A percentile compares a stretch with the other conserved stretches of the same genome.
Conservation (phyloP, 495 filamentous ascomycete genomes). For the Glonium stellatum region DNA sequence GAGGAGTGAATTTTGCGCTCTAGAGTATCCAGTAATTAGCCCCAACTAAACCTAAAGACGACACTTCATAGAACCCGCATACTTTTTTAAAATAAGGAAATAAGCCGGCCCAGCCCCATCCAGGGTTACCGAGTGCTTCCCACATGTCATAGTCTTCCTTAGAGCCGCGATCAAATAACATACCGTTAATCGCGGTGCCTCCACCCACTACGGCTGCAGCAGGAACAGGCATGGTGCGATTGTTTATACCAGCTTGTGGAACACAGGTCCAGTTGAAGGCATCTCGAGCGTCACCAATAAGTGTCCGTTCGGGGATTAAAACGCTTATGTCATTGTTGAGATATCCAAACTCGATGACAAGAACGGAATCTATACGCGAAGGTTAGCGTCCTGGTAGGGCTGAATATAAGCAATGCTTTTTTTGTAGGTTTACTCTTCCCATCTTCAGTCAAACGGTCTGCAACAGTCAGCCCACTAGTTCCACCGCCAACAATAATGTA, state of each 20-base stretch:
- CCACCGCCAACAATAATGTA: constrained; percentile 25
- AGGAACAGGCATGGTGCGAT: neutral
- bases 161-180: constrained; percentile 24
- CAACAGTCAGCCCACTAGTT: constrained; percentile 20
- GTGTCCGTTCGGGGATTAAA: constrained; percentile 6
- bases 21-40: too few relatives aligned
- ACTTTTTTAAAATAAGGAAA: too few relatives aligned
- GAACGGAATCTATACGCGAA: constrained; percentile 8
- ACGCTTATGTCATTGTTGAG: constrained; percentile 10
- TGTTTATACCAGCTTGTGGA: constrained; percentile 6
- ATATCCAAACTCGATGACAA: constrained; percentile 19
- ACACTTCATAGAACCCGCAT: too few relatives aligned
- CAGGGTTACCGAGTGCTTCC: neutral
- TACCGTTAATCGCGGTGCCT: constrained; percentile 41
- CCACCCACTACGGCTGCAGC: constrained; percentile 39
- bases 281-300: neutral
- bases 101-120: too few relatives aligned
- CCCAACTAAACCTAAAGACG: too few relatives aligned
- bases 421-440: too few relatives aligned
- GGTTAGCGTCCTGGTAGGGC: too few relatives aligned
- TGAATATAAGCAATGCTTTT: too few relatives aligned
- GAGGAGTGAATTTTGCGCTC: too few relatives aligned
- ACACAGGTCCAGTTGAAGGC: constrained; percentile 9
- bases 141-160: constrained; percentile 32
- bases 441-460: constrained; percentile 12